Base-by-base conservation (phyloP, 2,329 filamentous ascomycete species). In the Colletotrichum sp. region DNA sequence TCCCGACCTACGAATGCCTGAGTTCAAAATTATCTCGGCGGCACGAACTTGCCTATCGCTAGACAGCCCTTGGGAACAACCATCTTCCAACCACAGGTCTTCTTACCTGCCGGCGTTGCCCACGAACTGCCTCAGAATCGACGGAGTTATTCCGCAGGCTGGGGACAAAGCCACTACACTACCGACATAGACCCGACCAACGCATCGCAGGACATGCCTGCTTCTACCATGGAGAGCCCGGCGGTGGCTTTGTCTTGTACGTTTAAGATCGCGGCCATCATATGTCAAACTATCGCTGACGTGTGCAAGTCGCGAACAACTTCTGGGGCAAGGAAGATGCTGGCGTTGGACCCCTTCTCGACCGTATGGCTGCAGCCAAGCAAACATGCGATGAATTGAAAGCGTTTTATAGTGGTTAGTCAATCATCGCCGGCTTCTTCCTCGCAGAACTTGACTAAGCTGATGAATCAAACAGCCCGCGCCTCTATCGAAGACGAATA, bases 291-390 rank as follows among this genome's bases (percentile, higher is more conserved):
- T 8, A 36, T n/a, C 55, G 15, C 72, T 70, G 13, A 72, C 27
- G n/a, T n/a, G 15, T 7, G 21, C 70, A 77, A 96, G 96, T 99
- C 87, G 96, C 97, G 80, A 99, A 99, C 87, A 99, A 99, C 83
- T 99, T 99, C 85, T 99, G 97, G 97, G 97, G 97, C 76, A 98
- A 98, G 88, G 96, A 98, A 83, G 97, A 99, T 88, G 97, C 96
- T 66, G 97, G 97, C 82, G 96, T 99, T 80, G 89, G 90, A 59
- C 97, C 97, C 72, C 91, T 99, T 80, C 90, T 99, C 34, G 95
- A 96, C 83, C 96, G 97, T 81, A 98, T 99, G 95, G 93, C 95
- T 81, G 93, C 93, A 84, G 95, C 97, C 63, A 99, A 99, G 87
- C 92, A 94, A 80, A 98, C 97, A 31, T 96, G 93, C 82, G 97